Evolutionary conservation across 805 yeast genomes (phyloP).

Genomic region (Geotrichum ghanense): DNA sequence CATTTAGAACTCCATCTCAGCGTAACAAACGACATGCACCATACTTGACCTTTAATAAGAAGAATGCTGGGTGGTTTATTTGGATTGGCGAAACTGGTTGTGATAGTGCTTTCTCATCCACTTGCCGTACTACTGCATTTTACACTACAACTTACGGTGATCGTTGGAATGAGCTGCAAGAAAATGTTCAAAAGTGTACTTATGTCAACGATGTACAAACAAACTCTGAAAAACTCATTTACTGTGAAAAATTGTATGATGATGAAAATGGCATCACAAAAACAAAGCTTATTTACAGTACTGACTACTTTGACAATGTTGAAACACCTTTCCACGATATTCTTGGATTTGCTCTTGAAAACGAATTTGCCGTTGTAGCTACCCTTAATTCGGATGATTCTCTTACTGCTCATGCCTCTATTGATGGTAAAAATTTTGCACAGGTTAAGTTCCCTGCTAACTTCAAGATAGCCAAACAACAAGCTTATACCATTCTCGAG

Average conservation of each 20-base stretch:
- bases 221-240: conserved; percentile 39
- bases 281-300: conserved; percentile 34
- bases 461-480: conserved; percentile 46
- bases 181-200: conserved; percentile 49
- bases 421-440: conserved; percentile 68
- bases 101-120: conserved; percentile 29
- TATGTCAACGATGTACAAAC: conserved; percentile 49
- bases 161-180: conserved; percentile 42
- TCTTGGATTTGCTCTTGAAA: conserved; percentile 64
- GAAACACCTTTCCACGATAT: conserved; percentile 41
- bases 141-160: conserved; percentile 59
- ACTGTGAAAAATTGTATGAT: conserved; percentile 38
- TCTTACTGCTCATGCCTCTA: conserved; percentile 60
- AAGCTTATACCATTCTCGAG: conserved; percentile 71
- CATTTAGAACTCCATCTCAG: conserved; percentile 39
- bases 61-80: conserved; percentile 45
- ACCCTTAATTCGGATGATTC: conserved; percentile 31
- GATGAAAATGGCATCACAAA: conserved; percentile 4
- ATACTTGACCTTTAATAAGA: conserved; percentile 49
- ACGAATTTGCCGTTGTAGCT: conserved; percentile 67
- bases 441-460: conserved; percentile 68
- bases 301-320: conserved; percentile 36
- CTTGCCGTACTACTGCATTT: conserved; percentile 50
- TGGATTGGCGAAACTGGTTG: conserved; percentile 59
- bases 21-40: conserved; percentile 31